phyloP scores from a whole-genome alignment of 2,329 filamentous ascomycete genomes.

The Aspergillus fumigatus region DNA sequence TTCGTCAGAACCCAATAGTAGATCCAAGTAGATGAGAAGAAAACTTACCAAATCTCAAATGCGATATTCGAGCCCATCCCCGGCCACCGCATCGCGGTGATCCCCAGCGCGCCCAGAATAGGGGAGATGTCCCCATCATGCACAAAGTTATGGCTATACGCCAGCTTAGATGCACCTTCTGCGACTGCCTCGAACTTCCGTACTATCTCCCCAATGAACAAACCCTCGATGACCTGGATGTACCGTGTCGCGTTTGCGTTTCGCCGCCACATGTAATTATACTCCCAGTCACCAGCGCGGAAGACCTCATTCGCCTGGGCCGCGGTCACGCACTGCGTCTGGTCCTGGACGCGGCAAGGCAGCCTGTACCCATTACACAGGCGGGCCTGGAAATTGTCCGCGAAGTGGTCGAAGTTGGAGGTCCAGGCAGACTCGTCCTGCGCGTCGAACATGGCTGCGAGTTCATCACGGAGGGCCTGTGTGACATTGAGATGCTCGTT shows the following conservation, averaged over 20 bases:
- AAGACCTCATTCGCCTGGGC: constrained; percentile 34
- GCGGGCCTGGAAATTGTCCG: constrained; percentile 39
- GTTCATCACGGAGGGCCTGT: constrained; percentile 20
- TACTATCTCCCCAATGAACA: constrained; percentile 38
- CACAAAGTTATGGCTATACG: constrained; percentile 34
- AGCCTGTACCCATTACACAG: constrained; percentile 38
- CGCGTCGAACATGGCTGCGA: constrained; percentile 32
- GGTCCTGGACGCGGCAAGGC: constrained; percentile 28
- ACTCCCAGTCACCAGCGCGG: constrained; percentile 40
- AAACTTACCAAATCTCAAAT: constrained; percentile 35
- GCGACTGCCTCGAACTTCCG: constrained; percentile 25
- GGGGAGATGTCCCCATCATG: constrained; percentile 39
- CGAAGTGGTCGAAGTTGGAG: constrained; percentile 36
- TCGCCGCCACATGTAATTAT: constrained; percentile 39
- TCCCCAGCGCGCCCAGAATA: constrained; percentile 32
- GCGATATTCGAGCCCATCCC: constrained; percentile 38
- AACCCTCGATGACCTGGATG: constrained; percentile 34
- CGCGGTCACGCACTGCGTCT: constrained; percentile 27
- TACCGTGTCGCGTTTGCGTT: constrained; percentile 32
- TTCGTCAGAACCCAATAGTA: neutral
- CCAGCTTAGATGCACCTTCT: constrained; percentile 17
- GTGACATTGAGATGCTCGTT: constrained; percentile 33
- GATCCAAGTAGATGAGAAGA: no score
- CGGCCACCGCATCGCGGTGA: constrained; percentile 35
- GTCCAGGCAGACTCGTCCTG: constrained; percentile 25